phyloP scores from a whole-genome alignment of 2,329 filamentous ascomycete species.

The Pezicula radicicola region DNA sequence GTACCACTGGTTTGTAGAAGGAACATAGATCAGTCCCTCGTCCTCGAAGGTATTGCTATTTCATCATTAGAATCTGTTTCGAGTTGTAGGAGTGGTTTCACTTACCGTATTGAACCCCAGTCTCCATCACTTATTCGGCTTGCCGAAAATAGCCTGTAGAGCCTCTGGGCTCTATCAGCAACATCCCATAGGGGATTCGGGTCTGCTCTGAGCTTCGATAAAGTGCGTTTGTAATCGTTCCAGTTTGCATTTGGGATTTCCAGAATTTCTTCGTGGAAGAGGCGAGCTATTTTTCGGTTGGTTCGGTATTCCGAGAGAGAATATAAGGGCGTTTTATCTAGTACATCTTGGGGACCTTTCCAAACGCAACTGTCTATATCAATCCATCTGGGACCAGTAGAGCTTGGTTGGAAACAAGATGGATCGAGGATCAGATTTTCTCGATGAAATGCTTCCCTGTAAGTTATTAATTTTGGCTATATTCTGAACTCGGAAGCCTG shows the following conservation, averaged over 20 bases:
- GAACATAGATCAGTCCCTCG: background rate
- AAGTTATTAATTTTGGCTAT: too few relatives aligned
- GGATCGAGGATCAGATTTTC: background rate
- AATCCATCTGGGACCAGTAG: background rate
- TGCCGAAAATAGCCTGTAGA: background rate
- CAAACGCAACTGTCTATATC: background rate
- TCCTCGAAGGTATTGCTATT: background rate
- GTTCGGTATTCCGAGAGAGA: background rate
- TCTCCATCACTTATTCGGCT: background rate
- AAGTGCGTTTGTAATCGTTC: conserved; percentile 1
- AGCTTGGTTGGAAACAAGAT: background rate
- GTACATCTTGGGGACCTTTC: background rate
- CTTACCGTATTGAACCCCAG: background rate
- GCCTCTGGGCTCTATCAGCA: background rate
- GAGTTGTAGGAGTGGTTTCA: background rate
- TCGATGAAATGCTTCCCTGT: background rate
- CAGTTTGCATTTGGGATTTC: background rate
- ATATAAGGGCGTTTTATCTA: background rate
- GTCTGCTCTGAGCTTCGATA: conserved; percentile 1
- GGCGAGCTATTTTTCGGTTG: conserved; percentile 1
- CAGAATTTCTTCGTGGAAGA: background rate
- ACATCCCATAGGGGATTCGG: too few relatives aligned
- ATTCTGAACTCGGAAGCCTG: too few relatives aligned
- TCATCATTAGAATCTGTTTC: background rate
- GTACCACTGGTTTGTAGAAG: background rate